Percentiles rank a stretch among this genome's conserved stretches.
Evolutionary conservation across 1,284 basidiomycete species (phyloP).

Genomic region (Agaricales sp.): DNA sequence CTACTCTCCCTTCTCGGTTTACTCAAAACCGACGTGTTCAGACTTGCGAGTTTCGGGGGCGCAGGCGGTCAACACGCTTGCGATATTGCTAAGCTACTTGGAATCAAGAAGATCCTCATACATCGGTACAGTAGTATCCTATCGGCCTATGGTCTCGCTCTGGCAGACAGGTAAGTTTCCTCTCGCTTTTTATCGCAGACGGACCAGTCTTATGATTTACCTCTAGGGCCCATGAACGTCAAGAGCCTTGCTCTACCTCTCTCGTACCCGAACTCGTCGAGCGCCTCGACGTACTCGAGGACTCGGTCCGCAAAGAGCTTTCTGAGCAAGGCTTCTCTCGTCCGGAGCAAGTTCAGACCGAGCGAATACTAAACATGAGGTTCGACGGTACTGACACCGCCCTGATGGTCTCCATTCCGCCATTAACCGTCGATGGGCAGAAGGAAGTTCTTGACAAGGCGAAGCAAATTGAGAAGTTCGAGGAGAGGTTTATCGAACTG

Average conservation of each 20-base stretch:
- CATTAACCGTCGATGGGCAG: constrained; percentile 30
- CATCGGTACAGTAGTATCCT: constrained; percentile 83
- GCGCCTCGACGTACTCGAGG: constrained; percentile 60
- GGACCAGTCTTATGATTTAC: constrained; percentile 1
- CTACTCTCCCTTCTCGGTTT: background rate
- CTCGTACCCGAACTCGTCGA: constrained; percentile 52
- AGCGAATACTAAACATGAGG: constrained; percentile 86
- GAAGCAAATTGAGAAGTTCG: constrained; percentile 52
- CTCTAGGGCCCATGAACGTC: constrained; percentile 67
- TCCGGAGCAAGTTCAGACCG: constrained; percentile 55
- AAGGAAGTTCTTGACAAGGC: constrained; percentile 40
- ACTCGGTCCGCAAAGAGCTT: constrained; percentile 58
- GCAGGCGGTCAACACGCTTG: constrained; percentile 91
- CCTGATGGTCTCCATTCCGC: constrained; percentile 53
- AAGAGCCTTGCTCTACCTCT: constrained; percentile 77
- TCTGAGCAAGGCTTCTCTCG: constrained; percentile 68
- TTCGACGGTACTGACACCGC: constrained; percentile 90
- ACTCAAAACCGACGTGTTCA: constrained; percentile 15
- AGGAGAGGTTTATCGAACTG: constrained; percentile 64
- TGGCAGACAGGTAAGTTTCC: constrained; percentile 68
- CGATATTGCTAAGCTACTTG: constrained; percentile 73
- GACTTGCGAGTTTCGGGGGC: constrained; percentile 83
- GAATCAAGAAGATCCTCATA: constrained; percentile 78
- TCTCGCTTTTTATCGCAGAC: background rate
- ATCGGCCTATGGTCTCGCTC: constrained; percentile 82